phyloP scores from a whole-genome alignment of 1,284 basidiomycete species.

The Apiotrichum porosum region DNA sequence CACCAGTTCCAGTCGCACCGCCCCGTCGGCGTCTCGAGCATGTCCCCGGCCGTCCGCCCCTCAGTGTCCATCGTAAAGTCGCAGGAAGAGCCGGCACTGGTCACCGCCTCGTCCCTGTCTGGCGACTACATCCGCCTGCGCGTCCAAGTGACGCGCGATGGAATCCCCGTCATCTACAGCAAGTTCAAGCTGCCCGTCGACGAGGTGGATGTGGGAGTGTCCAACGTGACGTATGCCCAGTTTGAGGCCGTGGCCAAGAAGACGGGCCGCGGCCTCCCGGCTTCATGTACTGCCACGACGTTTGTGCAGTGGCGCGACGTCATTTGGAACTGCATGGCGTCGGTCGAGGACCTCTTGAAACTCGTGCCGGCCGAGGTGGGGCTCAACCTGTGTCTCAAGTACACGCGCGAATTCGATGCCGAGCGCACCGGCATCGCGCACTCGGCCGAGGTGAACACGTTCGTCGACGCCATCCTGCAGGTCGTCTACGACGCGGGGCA shows the following conservation, averaged over 20 bases:
- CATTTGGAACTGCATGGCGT: conserved; percentile 60
- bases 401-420: conserved; percentile 53
- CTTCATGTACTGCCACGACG: conserved; percentile 28
- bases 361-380: conserved; percentile 71
- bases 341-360: conserved; percentile 66
- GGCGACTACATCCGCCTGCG: conserved; percentile 81
- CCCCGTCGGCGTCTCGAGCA: conserved; percentile 40
- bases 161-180: conserved; percentile 75
- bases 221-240: conserved; percentile 75
- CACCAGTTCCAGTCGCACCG: conserved; percentile 48
- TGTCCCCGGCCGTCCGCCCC: conserved; percentile 38
- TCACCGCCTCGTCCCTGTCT: conserved; percentile 55
- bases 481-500: conserved; percentile 65
- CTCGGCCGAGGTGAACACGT: conserved; percentile 66
- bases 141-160: conserved; percentile 88
- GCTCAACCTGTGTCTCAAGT: conserved; percentile 74
- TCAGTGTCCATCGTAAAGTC: conserved; percentile 13
- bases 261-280: conserved; percentile 52
- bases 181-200: conserved; percentile 67
- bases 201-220: conserved; percentile 71
- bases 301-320: conserved; percentile 58
- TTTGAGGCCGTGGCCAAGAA: conserved; percentile 64
- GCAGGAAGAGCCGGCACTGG: conserved; percentile 38
- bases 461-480: conserved; percentile 75
- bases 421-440: conserved; percentile 52